A percentile compares a stretch with the other conserved stretches of the same genome.
These are phyloP conservation scores for Saccharomyces hybrid DNA, from an alignment of 1,139 yeast species.

Conservation along the genomic window DNA sequence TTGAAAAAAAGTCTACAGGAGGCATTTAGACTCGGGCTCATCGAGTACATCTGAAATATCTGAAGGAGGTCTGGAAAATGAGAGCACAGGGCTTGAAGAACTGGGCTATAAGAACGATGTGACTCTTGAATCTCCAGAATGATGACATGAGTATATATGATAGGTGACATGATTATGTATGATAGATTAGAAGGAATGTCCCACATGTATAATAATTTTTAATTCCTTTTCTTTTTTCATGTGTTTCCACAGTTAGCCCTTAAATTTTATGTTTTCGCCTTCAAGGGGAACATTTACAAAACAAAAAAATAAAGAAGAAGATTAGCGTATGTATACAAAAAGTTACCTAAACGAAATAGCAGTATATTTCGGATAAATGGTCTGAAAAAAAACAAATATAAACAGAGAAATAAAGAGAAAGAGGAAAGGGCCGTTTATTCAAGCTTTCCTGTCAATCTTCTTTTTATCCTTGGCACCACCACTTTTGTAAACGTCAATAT, in stretches of 20 bases:
- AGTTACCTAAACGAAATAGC: not conserved
- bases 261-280: not conserved
- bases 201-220: not conserved
- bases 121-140: not conserved
- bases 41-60: not conserved
- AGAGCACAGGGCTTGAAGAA: not conserved
- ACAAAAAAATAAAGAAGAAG: not conserved
- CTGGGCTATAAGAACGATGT: not conserved
- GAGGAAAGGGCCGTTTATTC: not conserved
- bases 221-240: not conserved
- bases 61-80: not conserved
- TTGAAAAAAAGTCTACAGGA: constrained; percentile 17
- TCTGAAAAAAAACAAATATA: not conserved
- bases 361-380: not conserved
- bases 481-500: constrained; percentile 65
- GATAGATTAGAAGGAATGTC: not conserved
- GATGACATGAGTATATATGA: not conserved
- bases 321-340: not conserved
- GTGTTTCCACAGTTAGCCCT: not conserved
- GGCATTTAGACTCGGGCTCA: not conserved
- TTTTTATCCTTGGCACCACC: constrained; percentile 41
- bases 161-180: not conserved
- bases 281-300: not conserved
- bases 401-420: too few species aligned
- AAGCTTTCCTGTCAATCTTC: constrained; percentile 25